A percentile compares a stretch with the other conserved stretches of the same genome.
Conservation (phyloP, 768 basidiomycete species). For the Leucocoprinus birnbaumii region DNA sequence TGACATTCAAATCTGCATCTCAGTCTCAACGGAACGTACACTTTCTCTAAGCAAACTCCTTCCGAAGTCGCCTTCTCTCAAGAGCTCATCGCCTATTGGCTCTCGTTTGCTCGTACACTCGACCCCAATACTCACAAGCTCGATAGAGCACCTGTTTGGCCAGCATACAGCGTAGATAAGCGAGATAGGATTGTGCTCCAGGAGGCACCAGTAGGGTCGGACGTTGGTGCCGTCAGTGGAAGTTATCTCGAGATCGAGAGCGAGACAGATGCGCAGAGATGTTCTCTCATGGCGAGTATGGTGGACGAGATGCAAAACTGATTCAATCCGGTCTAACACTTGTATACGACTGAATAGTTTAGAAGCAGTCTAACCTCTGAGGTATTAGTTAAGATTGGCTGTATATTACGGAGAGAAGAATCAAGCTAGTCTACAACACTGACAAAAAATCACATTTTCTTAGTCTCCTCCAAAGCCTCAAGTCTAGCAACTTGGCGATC, state of each 20-base stretch:
- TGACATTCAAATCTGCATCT: constrained; percentile 1
- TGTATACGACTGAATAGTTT: too few species aligned
- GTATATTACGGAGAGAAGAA: too few species aligned
- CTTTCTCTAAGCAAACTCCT: constrained; percentile 42
- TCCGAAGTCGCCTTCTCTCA: constrained; percentile 48
- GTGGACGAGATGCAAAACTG: constrained; percentile 32
- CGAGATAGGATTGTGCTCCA: constrained; percentile 42
- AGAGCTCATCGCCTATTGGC: constrained; percentile 64
- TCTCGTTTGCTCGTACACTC: constrained; percentile 58
- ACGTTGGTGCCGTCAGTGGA: constrained; percentile 29
- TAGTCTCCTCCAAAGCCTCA: constrained; percentile 9
- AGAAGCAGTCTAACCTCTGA: too few species aligned
- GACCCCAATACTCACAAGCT: constrained; percentile 58
- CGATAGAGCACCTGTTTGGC: constrained; percentile 48
- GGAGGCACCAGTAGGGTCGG: constrained; percentile 26
- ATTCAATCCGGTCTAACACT: too few species aligned
- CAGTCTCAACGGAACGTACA: constrained; percentile 51
- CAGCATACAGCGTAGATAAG: constrained; percentile 26
- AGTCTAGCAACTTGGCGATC: constrained; percentile 57
- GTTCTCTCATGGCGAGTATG: constrained; percentile 33
- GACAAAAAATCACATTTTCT: background rate
- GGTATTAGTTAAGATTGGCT: too few species aligned
- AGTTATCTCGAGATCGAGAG: constrained; percentile 35
- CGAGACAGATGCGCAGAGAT: constrained; percentile 31
- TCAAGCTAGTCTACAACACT: background rate